phyloP scores from a whole-genome alignment of 1,139 yeast genomes.

The Geotrichum restrictum region DNA sequence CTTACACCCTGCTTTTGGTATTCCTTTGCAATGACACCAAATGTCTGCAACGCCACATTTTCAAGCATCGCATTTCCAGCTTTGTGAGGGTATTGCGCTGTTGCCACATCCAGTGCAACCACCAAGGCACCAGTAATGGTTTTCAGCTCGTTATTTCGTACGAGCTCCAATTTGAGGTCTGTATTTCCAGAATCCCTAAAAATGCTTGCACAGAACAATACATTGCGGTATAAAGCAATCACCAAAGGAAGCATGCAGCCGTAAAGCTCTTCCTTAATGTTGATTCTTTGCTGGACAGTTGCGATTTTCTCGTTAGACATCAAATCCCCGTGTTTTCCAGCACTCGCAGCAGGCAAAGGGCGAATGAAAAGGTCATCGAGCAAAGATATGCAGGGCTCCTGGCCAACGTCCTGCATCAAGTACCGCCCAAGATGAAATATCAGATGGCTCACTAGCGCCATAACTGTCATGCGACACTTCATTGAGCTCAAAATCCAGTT shows the following conservation, averaged over 20 bases:
- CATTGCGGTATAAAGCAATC: constrained; percentile 5
- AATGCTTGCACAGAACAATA: constrained; percentile 5
- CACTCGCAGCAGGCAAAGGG: constrained; percentile 2
- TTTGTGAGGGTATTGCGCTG: constrained; percentile 6
- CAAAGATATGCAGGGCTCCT: background rate
- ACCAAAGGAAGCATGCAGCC: constrained; percentile 6
- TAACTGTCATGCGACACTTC: constrained; percentile 11
- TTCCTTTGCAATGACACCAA: constrained; percentile 11
- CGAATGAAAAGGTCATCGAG: constrained; percentile 3
- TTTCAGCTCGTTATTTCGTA: constrained; percentile 4
- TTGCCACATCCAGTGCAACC: constrained; percentile 10
- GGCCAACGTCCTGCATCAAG: constrained; percentile 4
- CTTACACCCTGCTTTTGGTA: constrained; percentile 12
- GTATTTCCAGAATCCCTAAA: constrained; percentile 1
- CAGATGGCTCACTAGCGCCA: constrained; percentile 9
- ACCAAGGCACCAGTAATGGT: constrained; percentile 1
- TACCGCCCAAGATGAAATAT: constrained; percentile 5
- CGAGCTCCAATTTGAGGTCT: background rate
- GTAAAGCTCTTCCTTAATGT: constrained; percentile 5
- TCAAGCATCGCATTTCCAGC: constrained; percentile 8
- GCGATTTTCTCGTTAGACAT: background rate
- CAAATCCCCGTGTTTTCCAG: background rate
- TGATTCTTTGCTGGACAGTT: background rate
- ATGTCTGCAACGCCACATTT: constrained; percentile 11
- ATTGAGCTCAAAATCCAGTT: constrained; percentile 7